Percentiles rank a stretch among this genome's conserved stretches.
These are phyloP conservation scores for Trypanosoma rangeli DNA, from an alignment of 208 protist genomes.

Conservation along the genomic window DNA sequence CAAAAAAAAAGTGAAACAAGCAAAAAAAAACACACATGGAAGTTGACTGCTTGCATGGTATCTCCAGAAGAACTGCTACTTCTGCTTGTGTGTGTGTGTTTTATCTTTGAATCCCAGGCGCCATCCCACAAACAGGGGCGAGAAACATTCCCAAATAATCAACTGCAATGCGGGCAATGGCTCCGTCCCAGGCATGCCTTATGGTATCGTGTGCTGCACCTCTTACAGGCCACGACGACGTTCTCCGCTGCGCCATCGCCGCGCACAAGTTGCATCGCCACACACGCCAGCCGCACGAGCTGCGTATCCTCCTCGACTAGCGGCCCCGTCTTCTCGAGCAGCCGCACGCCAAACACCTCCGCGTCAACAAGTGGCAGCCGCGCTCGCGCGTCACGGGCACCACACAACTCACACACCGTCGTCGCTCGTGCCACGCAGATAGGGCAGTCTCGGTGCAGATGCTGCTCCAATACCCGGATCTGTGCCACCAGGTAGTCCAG, in stretches of 20 bases:
- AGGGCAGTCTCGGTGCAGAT: slow-evolving; percentile 10
- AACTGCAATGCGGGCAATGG: slow-evolving; percentile 11
- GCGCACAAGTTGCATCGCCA: slow-evolving; percentile 10
- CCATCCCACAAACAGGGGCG: no score
- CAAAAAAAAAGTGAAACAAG: not conserved
- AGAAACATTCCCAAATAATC: no score
- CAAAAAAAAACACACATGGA: not conserved
- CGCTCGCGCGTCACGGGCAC: not conserved
- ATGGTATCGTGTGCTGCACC: slow-evolving; percentile 12
- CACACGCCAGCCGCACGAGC: not conserved
- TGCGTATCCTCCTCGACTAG: not conserved
- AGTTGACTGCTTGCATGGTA: not conserved
- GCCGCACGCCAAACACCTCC: slow-evolving; percentile 2
- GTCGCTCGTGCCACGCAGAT: slow-evolving; percentile 7
- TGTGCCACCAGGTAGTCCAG: slow-evolving; percentile 2
- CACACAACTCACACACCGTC: slow-evolving; percentile 20
- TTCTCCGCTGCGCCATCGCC: not conserved
- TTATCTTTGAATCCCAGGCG: not conserved
- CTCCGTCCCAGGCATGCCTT: not conserved
- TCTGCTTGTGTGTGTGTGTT: not conserved
- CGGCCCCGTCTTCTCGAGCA: not conserved
- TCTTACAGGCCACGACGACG: not conserved
- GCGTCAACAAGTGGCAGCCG: slow-evolving; percentile 10
- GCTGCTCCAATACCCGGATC: slow-evolving; percentile 17
- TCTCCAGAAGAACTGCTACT: not conserved